Conservation (phyloP, 805 yeast genomes). For the Zygosaccharomyces kombuchaensis region DNA sequence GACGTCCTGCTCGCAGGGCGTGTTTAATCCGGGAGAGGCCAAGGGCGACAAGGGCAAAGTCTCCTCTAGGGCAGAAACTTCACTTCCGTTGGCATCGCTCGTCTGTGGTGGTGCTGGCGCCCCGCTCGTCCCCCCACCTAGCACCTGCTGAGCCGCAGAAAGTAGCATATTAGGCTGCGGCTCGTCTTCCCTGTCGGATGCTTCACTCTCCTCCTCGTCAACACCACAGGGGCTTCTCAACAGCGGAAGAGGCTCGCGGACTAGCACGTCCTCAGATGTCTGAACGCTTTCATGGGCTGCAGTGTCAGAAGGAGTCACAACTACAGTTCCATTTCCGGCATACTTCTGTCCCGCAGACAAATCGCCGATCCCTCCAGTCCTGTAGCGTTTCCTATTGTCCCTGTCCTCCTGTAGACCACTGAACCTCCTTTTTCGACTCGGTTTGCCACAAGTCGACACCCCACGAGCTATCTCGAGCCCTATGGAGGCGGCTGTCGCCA, state of each 20-base stretch:
- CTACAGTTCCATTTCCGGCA: conserved; percentile 3
- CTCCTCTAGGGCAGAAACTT: conserved; percentile 18
- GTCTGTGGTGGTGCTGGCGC: background rate
- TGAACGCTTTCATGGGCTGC: conserved; percentile 2
- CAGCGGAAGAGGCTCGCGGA: background rate
- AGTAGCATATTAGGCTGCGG: conserved; percentile 5
- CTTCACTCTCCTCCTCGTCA: background rate
- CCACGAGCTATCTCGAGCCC: conserved; percentile 1
- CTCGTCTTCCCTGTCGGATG: background rate
- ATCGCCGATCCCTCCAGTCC: conserved; percentile 6
- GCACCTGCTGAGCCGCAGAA: conserved; percentile 13
- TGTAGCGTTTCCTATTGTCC: conserved; percentile 7
- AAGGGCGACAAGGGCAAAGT: conserved; percentile 32
- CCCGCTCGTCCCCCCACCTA: conserved; percentile 4
- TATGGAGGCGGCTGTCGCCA: conserved; percentile 1
- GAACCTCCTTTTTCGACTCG: conserved; percentile 11
- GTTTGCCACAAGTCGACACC: background rate
- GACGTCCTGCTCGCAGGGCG: conserved; percentile 12
- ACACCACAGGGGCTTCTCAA: conserved; percentile 1
- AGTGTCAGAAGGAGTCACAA: conserved; percentile 5
- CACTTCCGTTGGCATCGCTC: conserved; percentile 3
- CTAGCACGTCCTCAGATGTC: background rate
- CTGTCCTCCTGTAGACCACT: conserved; percentile 8
- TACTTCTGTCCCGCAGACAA: conserved; percentile 8
- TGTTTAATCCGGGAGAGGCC: conserved; percentile 30